Base-by-base conservation (phyloP, 495 filamentous ascomycete species). In the Hypoxylon fragiforme region DNA sequence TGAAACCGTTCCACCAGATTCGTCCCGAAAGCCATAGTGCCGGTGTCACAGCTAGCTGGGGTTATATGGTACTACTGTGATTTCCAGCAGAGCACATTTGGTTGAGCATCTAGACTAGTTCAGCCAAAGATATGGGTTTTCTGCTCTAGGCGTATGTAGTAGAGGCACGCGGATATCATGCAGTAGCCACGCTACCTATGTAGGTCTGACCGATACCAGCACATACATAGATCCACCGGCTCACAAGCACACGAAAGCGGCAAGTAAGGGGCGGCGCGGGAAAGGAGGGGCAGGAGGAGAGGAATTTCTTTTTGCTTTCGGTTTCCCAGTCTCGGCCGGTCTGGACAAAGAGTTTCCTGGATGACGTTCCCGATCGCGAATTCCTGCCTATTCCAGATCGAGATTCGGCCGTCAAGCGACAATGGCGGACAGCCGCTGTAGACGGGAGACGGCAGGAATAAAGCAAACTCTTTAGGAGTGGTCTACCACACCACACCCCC, bases 331-430 rank as follows among this genome's bases (percentile, higher is more conserved):
- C 46, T 24, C 47, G 34, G 20, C 16, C 20, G 35, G 44, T 50
- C 53, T 48, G 48, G 19, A 42, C 45, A 15, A 12, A 34, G 19
- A 20, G n/a, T n/a, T 16, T 42, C 7, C 6, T 7, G 1, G 42
- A 39, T 18, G 15, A 24, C 9, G 8, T 16, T 3, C 40, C 31
- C 20, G 36, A 48, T 67, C 65, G 62, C 62, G 58, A 67, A 65
- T 15, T 55, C 45, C 59, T 65, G 46, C 58, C 52, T 60, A 43
- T 65, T 58, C 57, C 45, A 48, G 58, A 57, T 50, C 47, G 22
- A 64, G 64, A 67, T 64, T 60, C 61, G 42, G 61, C 57, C 62
- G 54, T 62, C 57, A 57, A 62, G 61, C 57, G 64, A 55, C 32
- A n/a, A 53, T 41, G 15, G 40, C 54, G 50, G 54, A 24, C 34